A percentile compares a stretch with the other conserved stretches of the same genome.
These are phyloP conservation scores for Penicillium manginii DNA, from an alignment of 495 filamentous ascomycete species.

Conservation along the genomic window DNA sequence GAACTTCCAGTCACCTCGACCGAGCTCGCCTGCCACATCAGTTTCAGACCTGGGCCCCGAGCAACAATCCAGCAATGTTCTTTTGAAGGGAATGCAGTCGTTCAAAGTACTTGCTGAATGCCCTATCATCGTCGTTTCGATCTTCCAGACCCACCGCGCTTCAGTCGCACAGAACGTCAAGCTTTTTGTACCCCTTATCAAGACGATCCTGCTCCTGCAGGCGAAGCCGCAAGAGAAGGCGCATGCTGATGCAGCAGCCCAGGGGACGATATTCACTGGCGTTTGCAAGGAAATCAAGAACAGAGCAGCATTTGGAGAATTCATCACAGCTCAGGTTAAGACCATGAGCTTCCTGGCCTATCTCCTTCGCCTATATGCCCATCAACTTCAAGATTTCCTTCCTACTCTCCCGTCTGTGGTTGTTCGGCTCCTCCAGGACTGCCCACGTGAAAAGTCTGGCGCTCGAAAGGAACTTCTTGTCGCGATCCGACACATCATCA, in stretches of 20 bases:
- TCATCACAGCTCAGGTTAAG: slow-evolving; percentile 97
- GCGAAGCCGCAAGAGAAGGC: slow-evolving; percentile 93
- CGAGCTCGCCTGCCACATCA: slow-evolving; percentile 84
- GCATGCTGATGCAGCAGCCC: slow-evolving; percentile 76
- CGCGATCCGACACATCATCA: slow-evolving; percentile 97
- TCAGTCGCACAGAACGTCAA: slow-evolving; percentile 85
- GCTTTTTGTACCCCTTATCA: slow-evolving; percentile 91
- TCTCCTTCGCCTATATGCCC: slow-evolving; percentile 83
- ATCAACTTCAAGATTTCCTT: slow-evolving; percentile 87
- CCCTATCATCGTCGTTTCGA: slow-evolving; percentile 97
- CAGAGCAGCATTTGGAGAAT: slow-evolving; percentile 91
- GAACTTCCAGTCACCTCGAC: slow-evolving; percentile 82
- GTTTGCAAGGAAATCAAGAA: slow-evolving; percentile 95
- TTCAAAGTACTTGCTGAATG: slow-evolving; percentile 99
- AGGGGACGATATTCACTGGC: slow-evolving; percentile 82
- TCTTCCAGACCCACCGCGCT: slow-evolving; percentile 88
- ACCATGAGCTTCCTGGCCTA: slow-evolving; percentile 99
- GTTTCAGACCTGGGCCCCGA: slow-evolving; percentile 75
- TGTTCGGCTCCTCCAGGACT: slow-evolving; percentile 89
- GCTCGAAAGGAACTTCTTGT: slow-evolving; percentile 95
- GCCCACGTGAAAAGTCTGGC: slow-evolving; percentile 88
- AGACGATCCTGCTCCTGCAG: slow-evolving; percentile 84
- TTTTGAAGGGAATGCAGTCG: slow-evolving; percentile 93
- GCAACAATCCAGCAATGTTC: slow-evolving; percentile 76
- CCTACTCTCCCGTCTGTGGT: slow-evolving; percentile 87